Evolutionary conservation across 345 rosid species (phyloP).

Genomic region (Gossypium rotundifolium): DNA sequence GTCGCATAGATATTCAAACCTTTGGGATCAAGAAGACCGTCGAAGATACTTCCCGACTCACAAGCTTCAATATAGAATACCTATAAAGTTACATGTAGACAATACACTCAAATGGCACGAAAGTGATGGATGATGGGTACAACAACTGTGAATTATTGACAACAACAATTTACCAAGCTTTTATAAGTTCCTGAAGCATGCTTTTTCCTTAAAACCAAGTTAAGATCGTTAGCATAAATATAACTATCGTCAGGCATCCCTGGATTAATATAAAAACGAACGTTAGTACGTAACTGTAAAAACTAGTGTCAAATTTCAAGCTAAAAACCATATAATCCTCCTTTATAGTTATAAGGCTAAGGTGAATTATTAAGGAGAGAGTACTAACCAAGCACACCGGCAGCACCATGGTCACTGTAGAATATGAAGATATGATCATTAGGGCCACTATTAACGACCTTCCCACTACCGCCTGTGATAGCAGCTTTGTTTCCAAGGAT

Average conservation of each 20-base stretch:
- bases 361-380: not conserved
- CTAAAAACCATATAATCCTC: not conserved
- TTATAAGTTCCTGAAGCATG: slow-evolving; percentile 71
- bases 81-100: slow-evolving; percentile 33
- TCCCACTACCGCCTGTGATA: slow-evolving; percentile 30
- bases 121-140: not conserved
- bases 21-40: slow-evolving; percentile 81
- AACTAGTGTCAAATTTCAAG: not conserved
- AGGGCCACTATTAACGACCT: slow-evolving; percentile 89
- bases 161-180: slow-evolving; percentile 51
- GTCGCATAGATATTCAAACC: slow-evolving; percentile 91
- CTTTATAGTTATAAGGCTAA: not conserved
- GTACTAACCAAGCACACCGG: slow-evolving; percentile 89
- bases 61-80: slow-evolving; percentile 99
- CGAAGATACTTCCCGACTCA: slow-evolving; percentile 97
- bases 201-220: slow-evolving; percentile 69
- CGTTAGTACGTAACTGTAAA: not conserved
- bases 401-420: slow-evolving; percentile 88
- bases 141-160: not conserved
- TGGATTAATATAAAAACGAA: slow-evolving; percentile 20
- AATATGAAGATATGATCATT: slow-evolving; percentile 85
- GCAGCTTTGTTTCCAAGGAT: slow-evolving; percentile 23
- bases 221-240: slow-evolving; percentile 71
- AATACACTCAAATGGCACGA: slow-evolving; percentile 3
- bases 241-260: slow-evolving; percentile 93